Evolutionary conservation across 148 eudicot species (phyloP).

Genomic region (Pouteria glomerata): DNA sequence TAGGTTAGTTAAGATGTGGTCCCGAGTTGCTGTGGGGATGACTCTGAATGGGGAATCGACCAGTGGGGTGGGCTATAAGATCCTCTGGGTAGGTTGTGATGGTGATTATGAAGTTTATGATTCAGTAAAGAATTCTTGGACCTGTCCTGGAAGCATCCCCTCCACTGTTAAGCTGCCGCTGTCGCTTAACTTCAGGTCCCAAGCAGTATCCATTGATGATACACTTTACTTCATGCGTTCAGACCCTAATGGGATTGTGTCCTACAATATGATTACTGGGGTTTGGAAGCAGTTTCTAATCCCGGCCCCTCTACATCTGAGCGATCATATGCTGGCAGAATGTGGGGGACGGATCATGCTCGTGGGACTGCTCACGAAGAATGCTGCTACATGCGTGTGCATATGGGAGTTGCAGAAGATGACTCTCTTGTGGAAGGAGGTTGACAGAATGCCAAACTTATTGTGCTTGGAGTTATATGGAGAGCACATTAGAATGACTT

Average conservation of each 20-base stretch:
- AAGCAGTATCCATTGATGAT: conserved; percentile 42
- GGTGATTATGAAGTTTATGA: conserved; percentile 80
- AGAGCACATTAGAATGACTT: conserved; percentile 76
- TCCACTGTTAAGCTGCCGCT: conserved; percentile 57
- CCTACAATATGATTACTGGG: conserved; percentile 54
- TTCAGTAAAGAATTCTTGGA: conserved; percentile 58
- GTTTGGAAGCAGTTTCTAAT: conserved; percentile 64
- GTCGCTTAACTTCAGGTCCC: conserved; percentile 65
- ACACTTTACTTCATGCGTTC: conserved; percentile 65
- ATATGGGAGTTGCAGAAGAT: conserved; percentile 96
- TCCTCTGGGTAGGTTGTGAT: conserved; percentile 70
- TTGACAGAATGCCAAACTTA: conserved; percentile 99
- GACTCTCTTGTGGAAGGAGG: conserved; percentile 99
- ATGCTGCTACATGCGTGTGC: conserved; percentile 86
- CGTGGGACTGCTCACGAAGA: conserved; percentile 74
- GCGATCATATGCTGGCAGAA: conserved; percentile 65
- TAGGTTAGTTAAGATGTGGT: conserved; percentile 68
- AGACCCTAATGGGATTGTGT: conserved; percentile 78
- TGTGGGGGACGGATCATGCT: conserved; percentile 65
- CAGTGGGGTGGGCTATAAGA: conserved; percentile 54
- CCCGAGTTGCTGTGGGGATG: conserved; percentile 83
- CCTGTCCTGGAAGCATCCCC: conserved; percentile 49
- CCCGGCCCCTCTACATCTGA: conserved; percentile 61
- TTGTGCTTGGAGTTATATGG: conserved; percentile 99
- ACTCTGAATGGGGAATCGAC: conserved; percentile 32